A percentile compares a stretch with the other conserved stretches of the same genome.
phyloP scores from a whole-genome alignment of 176 grass and related monocot genomes.

The Phragmites australis region DNA sequence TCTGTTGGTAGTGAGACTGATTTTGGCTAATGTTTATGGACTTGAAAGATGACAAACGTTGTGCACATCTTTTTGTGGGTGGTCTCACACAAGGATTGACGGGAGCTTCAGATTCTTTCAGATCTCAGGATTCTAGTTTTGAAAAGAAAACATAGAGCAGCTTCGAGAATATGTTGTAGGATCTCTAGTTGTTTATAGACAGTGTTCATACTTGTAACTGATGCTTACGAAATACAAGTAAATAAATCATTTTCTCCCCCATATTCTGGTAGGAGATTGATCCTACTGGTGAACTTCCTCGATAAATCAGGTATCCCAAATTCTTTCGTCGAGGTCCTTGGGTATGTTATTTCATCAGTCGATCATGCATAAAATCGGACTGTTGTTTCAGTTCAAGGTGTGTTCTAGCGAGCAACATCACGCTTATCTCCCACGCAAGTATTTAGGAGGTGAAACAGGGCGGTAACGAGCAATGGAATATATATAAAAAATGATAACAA shows the following conservation, averaged over 20 bases:
- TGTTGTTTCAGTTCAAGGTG: neutral
- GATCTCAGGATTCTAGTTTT: conserved; percentile 8
- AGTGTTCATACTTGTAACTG: conserved; percentile 12
- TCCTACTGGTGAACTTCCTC: neutral
- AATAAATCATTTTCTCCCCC: neutral
- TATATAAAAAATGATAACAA: too few relatives aligned
- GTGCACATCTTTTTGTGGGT: neutral
- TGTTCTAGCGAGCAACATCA: neutral
- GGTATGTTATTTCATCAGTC: neutral
- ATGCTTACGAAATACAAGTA: neutral
- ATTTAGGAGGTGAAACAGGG: too few relatives aligned
- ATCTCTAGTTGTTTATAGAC: conserved; percentile 9
- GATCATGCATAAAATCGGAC: neutral
- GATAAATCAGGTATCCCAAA: neutral
- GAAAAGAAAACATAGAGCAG: conserved; percentile 8
- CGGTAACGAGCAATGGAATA: too few relatives aligned
- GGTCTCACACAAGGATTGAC: neutral
- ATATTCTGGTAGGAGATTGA: conserved; percentile 6
- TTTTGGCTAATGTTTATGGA: conserved; percentile 27
- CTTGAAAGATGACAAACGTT: conserved; percentile 27
- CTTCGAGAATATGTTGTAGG: conserved; percentile 19
- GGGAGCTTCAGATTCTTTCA: neutral
- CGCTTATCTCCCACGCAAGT: too few relatives aligned
- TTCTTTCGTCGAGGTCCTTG: neutral
- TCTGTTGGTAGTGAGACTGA: neutral